phyloP scores from a whole-genome alignment of 805 yeast species.

The Soucietia sequanensis region DNA sequence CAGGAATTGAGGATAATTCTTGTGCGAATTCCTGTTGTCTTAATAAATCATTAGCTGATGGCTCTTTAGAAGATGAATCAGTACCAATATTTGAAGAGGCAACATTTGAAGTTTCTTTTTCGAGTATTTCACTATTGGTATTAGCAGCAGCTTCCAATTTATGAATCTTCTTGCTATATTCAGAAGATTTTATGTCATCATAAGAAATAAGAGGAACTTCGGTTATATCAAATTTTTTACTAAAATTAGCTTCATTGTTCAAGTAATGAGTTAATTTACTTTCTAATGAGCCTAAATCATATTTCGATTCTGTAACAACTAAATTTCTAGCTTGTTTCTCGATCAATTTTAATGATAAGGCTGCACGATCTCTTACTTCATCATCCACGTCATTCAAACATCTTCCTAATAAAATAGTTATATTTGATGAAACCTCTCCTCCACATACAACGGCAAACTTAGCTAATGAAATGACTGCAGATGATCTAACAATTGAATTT shows the following conservation, averaged over 20 bases:
- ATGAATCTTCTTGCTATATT: slow-evolving; percentile 52
- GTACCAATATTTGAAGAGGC: slow-evolving; percentile 20
- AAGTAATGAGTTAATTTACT: slow-evolving; percentile 72
- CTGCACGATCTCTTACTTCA: slow-evolving; percentile 97
- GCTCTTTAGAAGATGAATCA: slow-evolving; percentile 13
- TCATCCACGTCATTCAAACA: slow-evolving; percentile 89
- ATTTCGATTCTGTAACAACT: slow-evolving; percentile 65
- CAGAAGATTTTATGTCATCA: slow-evolving; percentile 67
- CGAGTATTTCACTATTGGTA: slow-evolving; percentile 14
- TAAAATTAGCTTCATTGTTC: slow-evolving; percentile 48
- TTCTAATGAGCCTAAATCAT: slow-evolving; percentile 77
- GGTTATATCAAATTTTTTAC: slow-evolving; percentile 66
- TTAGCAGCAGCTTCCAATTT: slow-evolving; percentile 29
- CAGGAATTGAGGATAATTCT: slow-evolving; percentile 69
- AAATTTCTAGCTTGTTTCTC: slow-evolving; percentile 37
- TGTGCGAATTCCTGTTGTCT: slow-evolving; percentile 66
- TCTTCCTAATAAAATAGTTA: slow-evolving; percentile 73
- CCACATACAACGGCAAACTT: slow-evolving; percentile 85
- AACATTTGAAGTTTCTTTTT: too few species aligned
- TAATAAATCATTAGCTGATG: slow-evolving; percentile 28
- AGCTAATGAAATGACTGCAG: slow-evolving; percentile 90
- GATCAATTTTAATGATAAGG: slow-evolving; percentile 73
- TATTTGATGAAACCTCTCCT: slow-evolving; percentile 61
- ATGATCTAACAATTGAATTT: slow-evolving; percentile 91
- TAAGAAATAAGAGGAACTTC: slow-evolving; percentile 63